These are phyloP conservation scores for Cutaneotrichosporon cutaneum DNA, from an alignment of 1,284 basidiomycete species.

Conservation along the genomic window DNA sequence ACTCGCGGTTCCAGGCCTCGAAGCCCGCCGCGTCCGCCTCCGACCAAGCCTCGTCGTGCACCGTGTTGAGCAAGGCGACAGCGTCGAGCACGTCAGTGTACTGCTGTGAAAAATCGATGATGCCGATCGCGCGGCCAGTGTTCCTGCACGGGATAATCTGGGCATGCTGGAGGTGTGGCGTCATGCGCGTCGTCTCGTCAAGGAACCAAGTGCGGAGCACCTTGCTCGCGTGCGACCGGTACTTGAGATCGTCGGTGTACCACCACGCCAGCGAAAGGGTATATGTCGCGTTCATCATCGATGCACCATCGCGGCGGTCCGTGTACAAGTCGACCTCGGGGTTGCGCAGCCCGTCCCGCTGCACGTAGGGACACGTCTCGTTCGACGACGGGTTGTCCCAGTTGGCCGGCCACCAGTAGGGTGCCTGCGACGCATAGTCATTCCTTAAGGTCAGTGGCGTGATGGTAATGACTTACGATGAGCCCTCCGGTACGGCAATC, in stretches of 20 bases:
- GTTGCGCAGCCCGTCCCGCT: conserved; percentile 19
- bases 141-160: conserved; percentile 18
- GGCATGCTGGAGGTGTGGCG: conserved; percentile 17
- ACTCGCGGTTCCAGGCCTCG: conserved; percentile 16
- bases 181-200: conserved; percentile 10
- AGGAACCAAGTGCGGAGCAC: conserved; percentile 17
- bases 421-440: conserved; percentile 23
- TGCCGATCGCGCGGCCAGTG: conserved; percentile 14
- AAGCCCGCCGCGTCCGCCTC: conserved; percentile 9
- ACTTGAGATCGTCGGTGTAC: conserved; percentile 16
- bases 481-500: conserved; percentile 12
- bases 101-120: conserved; percentile 24
- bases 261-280: conserved; percentile 18
- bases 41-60: conserved; percentile 9
- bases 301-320: conserved; percentile 14
- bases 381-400: conserved; percentile 10
- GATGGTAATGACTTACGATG: no score
- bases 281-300: conserved; percentile 19
- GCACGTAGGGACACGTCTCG: conserved; percentile 14
- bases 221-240: conserved; percentile 9
- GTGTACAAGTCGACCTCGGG: conserved; percentile 20
- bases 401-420: conserved; percentile 21
- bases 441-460: not conserved
- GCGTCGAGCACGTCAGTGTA: conserved; percentile 19
- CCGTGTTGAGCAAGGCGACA: conserved; percentile 10